Evolutionary conservation across 1,139 yeast genomes (phyloP).

Genomic region (Yamadazyma conglobata): DNA sequence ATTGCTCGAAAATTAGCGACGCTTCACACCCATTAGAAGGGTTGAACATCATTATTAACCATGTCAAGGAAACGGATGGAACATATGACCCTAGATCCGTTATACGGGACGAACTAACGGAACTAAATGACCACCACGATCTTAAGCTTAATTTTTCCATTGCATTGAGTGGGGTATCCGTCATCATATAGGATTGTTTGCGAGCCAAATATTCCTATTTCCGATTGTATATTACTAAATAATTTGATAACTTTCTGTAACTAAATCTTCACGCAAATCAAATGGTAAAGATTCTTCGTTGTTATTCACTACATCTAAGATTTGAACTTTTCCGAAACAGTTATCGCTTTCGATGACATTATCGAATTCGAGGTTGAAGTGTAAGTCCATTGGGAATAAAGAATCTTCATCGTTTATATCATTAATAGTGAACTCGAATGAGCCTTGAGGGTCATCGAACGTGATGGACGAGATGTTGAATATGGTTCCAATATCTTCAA

Average conservation of each 20-base stretch:
- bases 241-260: conserved; percentile 64
- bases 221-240: conserved; percentile 6
- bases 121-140: conserved; percentile 29
- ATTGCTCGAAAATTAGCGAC: conserved; percentile 9
- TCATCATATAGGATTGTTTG: conserved; percentile 11
- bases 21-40: conserved; percentile 35
- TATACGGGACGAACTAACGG: conserved; percentile 47
- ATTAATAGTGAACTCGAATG: conserved; percentile 69
- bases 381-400: conserved; percentile 81
- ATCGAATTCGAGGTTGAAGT: conserved; percentile 38
- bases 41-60: conserved; percentile 61
- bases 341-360: conserved; percentile 36
- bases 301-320: conserved; percentile 38
- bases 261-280: conserved; percentile 60
- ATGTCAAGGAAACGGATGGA: conserved; percentile 57
- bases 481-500: conserved; percentile 58
- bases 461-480: conserved; percentile 50
- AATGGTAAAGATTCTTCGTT: conserved; percentile 60
- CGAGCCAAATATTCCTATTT: conserved; percentile 1
- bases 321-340: conserved; percentile 41
- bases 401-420: conserved; percentile 66
- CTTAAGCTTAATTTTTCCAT: conserved; percentile 47
- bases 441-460: conserved; percentile 58
- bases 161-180: conserved; percentile 50
- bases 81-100: conserved; percentile 50